A percentile compares a stretch with the other conserved stretches of the same genome.
These are phyloP conservation scores for Naganishia cerealis DNA, from an alignment of 1,284 basidiomycete species.

Conservation along the genomic window DNA sequence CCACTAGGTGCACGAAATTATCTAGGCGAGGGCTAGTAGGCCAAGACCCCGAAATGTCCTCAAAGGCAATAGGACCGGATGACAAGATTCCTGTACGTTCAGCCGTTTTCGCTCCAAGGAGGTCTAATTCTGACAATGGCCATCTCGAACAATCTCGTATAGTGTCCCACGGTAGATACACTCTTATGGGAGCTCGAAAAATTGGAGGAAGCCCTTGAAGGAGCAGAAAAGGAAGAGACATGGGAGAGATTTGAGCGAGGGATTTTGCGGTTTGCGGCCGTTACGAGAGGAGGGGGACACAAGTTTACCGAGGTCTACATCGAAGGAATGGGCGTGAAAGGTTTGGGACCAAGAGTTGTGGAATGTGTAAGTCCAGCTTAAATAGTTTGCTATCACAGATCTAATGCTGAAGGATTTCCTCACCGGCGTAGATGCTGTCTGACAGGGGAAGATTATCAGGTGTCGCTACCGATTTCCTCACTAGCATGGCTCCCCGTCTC, in stretches of 20 bases:
- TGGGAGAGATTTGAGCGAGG: constrained; percentile 54
- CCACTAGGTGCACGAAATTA: too few species aligned
- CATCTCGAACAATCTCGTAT: neutral
- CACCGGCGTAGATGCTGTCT: constrained; percentile 53
- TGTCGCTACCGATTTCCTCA: constrained; percentile 55
- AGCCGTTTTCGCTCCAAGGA: neutral
- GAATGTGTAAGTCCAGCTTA: constrained; percentile 48
- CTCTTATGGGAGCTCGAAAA: constrained; percentile 48
- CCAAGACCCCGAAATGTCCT: constrained; percentile 19
- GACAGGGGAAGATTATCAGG: constrained; percentile 57
- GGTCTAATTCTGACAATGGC: neutral
- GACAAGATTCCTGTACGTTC: constrained; percentile 34
- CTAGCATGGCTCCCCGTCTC: constrained; percentile 57
- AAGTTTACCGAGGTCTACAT: constrained; percentile 49
- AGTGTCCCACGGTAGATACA: constrained; percentile 48
- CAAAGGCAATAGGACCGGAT: constrained; percentile 34
- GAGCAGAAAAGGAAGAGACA: constrained; percentile 53
- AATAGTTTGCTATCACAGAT: neutral
- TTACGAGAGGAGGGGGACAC: constrained; percentile 53
- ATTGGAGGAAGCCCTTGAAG: constrained; percentile 44
- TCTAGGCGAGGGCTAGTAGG: neutral
- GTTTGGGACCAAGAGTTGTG: constrained; percentile 48
- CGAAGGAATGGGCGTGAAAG: constrained; percentile 50
- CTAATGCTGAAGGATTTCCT: neutral
- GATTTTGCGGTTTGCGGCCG: constrained; percentile 50